phyloP scores from a whole-genome alignment of 345 rosid genomes.

The Laguncularia racemosa region DNA sequence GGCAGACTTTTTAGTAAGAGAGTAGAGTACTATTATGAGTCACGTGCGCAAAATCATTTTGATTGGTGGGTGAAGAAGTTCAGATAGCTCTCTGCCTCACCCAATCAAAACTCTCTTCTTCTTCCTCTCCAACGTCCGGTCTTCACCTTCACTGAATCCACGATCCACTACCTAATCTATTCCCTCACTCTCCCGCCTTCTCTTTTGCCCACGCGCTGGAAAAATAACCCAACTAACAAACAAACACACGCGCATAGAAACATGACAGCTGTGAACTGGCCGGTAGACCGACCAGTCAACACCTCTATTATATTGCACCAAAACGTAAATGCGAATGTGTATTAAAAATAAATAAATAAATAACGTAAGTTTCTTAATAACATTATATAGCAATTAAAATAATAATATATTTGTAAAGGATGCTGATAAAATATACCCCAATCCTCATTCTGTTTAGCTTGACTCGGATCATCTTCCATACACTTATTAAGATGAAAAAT shows the following conservation, averaged over 20 bases:
- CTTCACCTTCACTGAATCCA: constrained; percentile 4
- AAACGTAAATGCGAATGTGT: background rate
- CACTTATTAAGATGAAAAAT: too few relatives aligned
- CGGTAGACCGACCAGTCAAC: constrained; percentile 95
- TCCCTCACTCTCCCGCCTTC: background rate
- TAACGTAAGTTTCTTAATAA: too few relatives aligned
- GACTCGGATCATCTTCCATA: too few relatives aligned
- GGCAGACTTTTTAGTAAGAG: background rate
- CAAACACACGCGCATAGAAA: constrained; percentile 4
- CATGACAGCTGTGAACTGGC: constrained; percentile 30
- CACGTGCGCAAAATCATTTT: background rate
- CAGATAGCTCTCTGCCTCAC: constrained; percentile 1
- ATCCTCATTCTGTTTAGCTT: too few relatives aligned
- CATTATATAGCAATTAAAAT: too few relatives aligned
- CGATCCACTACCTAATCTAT: constrained; percentile 11
- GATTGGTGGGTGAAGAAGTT: constrained; percentile 7
- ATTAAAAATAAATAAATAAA: too few relatives aligned
- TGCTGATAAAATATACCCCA: too few relatives aligned
- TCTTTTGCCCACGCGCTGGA: too few relatives aligned
- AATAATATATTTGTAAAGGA: too few relatives aligned
- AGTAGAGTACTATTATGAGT: background rate
- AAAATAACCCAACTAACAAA: background rate
- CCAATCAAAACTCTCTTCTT: background rate
- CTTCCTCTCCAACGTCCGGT: constrained; percentile 20
- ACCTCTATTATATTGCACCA: background rate